A percentile compares a stretch with the other conserved stretches of the same genome.
phyloP scores from a whole-genome alignment of 805 yeast species.

The Sugiyamaella americana region DNA sequence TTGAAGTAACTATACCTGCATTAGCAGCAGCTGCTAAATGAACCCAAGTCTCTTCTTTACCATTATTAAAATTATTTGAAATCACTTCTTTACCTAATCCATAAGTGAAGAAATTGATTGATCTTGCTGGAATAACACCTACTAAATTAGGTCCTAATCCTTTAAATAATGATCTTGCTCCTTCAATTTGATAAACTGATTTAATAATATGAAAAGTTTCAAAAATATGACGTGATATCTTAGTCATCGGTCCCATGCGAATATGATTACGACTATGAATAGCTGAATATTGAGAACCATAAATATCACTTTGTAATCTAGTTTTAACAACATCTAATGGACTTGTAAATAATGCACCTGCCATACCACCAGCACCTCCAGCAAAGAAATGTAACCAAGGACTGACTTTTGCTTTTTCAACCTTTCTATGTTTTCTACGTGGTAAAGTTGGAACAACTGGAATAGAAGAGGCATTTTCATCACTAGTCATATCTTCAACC shows the following conservation, averaged over 20 bases:
- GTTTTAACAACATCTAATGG: constrained; percentile 97
- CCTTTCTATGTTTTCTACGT: constrained; percentile 10
- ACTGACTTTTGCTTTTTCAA: constrained; percentile 28
- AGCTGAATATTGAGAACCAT: constrained; percentile 22
- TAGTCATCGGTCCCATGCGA: constrained; percentile 32
- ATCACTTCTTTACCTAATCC: constrained; percentile 84
- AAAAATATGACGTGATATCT: constrained; percentile 61
- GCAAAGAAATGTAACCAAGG: constrained; percentile 47
- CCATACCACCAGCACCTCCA: constrained; percentile 84
- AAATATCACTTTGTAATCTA: constrained; percentile 85
- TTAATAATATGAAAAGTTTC: constrained; percentile 74
- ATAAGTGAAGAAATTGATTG: constrained; percentile 92
- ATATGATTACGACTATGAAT: too few relatives aligned
- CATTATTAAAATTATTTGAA: constrained; percentile 60
- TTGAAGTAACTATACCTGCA: constrained; percentile 92
- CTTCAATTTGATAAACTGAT: constrained; percentile 68
- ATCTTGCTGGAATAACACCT: constrained; percentile 97
- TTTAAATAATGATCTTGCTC: constrained; percentile 78
- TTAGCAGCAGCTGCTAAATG: constrained; percentile 80
- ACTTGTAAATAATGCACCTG: constrained; percentile 89
- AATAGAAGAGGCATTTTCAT: constrained; percentile 19
- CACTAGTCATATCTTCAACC: constrained; percentile 22
- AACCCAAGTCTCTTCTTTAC: constrained; percentile 75
- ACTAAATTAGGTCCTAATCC: constrained; percentile 96
- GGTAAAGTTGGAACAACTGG: constrained; percentile 25